A percentile compares a stretch with the other conserved stretches of the same genome.
Conservation (phyloP, 2,329 filamentous ascomycete genomes). For the Monilinia fructicola region DNA sequence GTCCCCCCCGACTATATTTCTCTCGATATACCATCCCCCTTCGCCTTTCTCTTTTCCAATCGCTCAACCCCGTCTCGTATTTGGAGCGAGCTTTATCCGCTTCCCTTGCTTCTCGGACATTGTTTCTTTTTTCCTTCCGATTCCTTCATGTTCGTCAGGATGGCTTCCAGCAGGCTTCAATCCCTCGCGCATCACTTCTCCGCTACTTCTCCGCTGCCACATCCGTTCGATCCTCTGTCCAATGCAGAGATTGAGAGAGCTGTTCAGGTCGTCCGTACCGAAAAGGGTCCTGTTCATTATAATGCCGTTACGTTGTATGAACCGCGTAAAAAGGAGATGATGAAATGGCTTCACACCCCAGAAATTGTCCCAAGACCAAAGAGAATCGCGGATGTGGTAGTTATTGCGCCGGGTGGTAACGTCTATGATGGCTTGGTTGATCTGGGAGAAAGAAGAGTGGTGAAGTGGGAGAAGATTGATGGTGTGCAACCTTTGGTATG, state of each 20-base stretch:
- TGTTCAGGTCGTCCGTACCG: slow-evolving; percentile 66
- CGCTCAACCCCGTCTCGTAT: not conserved
- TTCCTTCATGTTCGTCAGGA: slow-evolving; percentile 1
- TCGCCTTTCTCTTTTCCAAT: not conserved
- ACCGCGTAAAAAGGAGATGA: slow-evolving; percentile 82
- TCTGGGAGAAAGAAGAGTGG: slow-evolving; percentile 63
- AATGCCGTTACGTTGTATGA: slow-evolving; percentile 84
- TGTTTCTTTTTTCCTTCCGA: not conserved
- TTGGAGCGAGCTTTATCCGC: not conserved
- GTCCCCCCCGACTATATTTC: slow-evolving; percentile 20
- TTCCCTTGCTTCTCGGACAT: not conserved
- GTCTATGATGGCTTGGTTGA: slow-evolving; percentile 83
- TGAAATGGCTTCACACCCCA: slow-evolving; percentile 71
- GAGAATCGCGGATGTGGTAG: slow-evolving; percentile 78
- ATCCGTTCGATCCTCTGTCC: slow-evolving; percentile 78
- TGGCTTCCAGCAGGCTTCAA: slow-evolving; percentile 54
- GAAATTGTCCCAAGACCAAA: slow-evolving; percentile 60
- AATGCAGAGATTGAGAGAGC: slow-evolving; percentile 70
- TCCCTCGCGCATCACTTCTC: slow-evolving; percentile 62
- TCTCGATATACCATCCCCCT: slow-evolving; percentile 17
- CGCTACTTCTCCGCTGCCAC: slow-evolving; percentile 53
- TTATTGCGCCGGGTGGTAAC: slow-evolving; percentile 74
- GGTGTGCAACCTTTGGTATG: slow-evolving; percentile 77
- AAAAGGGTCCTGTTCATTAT: slow-evolving; percentile 73
- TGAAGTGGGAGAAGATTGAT: slow-evolving; percentile 72